Conservation (phyloP, 495 filamentous ascomycete genomes). For the Talaromyces borbonicus region DNA sequence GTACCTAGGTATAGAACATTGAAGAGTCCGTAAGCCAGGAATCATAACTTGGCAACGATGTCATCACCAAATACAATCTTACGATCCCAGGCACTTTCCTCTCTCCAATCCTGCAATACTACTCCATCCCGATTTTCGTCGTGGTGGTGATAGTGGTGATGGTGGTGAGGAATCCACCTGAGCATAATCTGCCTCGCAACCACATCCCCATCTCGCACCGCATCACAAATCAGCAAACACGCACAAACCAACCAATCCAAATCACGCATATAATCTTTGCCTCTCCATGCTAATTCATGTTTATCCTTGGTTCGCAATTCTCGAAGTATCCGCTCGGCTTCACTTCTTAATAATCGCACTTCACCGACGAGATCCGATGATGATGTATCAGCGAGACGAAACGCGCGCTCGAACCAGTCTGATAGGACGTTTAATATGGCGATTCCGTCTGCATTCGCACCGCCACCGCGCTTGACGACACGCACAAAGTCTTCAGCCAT, state of each 20-base stretch:
- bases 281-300: slow-evolving; percentile 10
- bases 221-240: slow-evolving; percentile 11
- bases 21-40: no score
- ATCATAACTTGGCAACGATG: slow-evolving; percentile 2
- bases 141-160: no score
- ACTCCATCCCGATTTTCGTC: no score
- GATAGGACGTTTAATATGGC: slow-evolving; percentile 16
- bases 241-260: slow-evolving; percentile 12
- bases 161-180: slow-evolving; percentile 15
- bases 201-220: slow-evolving; percentile 12
- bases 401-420: slow-evolving; percentile 18
- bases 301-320: slow-evolving; percentile 3
- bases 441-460: slow-evolving; percentile 22
- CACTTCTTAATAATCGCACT: neutral
- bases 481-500: slow-evolving; percentile 47
- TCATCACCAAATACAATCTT: slow-evolving; percentile 7
- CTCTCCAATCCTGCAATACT: neutral
- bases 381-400: neutral
- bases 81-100: slow-evolving; percentile 4
- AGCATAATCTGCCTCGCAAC: slow-evolving; percentile 9
- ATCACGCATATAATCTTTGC: slow-evolving; percentile 8
- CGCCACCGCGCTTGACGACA: slow-evolving; percentile 34
- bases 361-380: neutral
- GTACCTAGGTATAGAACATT: no score
- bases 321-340: neutral